Evolutionary conservation across 805 yeast species (phyloP), one percentile per base, ranked within the genome.

Genomic region (Myxozyma neglecta): DNA sequence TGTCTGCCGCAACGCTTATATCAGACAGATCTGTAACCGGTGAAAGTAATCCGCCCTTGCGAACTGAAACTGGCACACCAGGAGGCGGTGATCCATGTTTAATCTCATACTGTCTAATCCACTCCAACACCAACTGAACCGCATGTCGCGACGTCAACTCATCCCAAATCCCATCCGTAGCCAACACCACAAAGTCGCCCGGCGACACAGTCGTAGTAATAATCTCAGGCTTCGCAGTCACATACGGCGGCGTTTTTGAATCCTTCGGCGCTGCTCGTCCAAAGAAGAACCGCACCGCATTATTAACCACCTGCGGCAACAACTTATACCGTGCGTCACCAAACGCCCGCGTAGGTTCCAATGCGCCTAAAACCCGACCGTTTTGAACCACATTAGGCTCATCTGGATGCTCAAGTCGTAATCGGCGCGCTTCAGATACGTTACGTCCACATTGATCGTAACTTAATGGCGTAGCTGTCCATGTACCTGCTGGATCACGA

Each of bases 281-380:
- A 51, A 93, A 92, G 68, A 91, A 86, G 69, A 85, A 86, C 64
- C 86, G 81, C 68, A 89, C 86, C 29, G 89, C 80, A 60, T 81
- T 77, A 52, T 87, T 87, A 70, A 96, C 97, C 59, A 90, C 81
- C 24, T 86, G 84, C 42, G 80, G 79, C 37, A 91, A 84, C 80
- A 96, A 82, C 72, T 94, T 94, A 73, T 90, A 94, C 64, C 97
- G 83, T 61, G 97, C 96, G 74, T 94, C 99, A 52, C 99, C 99
- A 79, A 94, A 94, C 1, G 98, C 96, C 70, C 99, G 81, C 0
- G 97, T 85, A 13, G 99, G 99, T 75, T 94, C 98, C 65, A 94
- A 81, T 10, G 94, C 85, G 0, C 99, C 99, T 68, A 94, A 80
- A 10, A 94, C 89, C 70, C 99, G 84, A 4, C 98, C 99, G 64